A percentile compares a stretch with the other conserved stretches of the same genome.
phyloP scores from a whole-genome alignment of 1,284 basidiomycete genomes.

The Apiotrichum gamsii region DNA sequence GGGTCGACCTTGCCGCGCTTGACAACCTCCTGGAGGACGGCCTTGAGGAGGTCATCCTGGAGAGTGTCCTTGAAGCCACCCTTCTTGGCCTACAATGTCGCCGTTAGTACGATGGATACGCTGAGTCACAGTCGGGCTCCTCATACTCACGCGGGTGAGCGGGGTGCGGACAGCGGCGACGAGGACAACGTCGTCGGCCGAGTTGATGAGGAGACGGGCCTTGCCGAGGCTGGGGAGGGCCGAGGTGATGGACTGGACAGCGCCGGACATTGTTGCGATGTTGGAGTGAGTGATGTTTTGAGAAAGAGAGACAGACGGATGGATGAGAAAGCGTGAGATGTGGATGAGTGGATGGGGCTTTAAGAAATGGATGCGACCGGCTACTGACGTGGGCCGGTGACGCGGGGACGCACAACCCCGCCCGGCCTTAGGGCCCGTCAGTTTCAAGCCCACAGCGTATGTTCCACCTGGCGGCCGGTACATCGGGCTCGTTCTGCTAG shows the following conservation, averaged over 20 bases:
- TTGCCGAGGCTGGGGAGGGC: constrained; percentile 50
- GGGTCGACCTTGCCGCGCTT: constrained; percentile 44
- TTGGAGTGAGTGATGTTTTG: too few species aligned
- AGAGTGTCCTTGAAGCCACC: constrained; percentile 91
- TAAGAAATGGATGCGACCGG: neutral
- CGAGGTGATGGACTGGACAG: constrained; percentile 40
- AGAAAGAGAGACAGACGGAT: neutral
- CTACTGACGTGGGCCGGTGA: too few species aligned
- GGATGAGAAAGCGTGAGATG: constrained; percentile 1
- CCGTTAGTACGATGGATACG: too few species aligned
- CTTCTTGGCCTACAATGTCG: constrained; percentile 60
- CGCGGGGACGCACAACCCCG: too few species aligned
- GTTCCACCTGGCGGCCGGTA: too few species aligned
- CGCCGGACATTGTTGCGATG: constrained; percentile 34
- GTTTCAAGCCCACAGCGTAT: too few species aligned
- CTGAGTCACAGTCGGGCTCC: too few species aligned
- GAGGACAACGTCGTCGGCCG: constrained; percentile 82
- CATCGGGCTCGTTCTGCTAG: too few species aligned
- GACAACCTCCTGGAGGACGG: constrained; percentile 66
- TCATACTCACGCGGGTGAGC: constrained; percentile 71
- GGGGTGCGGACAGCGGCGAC: constrained; percentile 81
- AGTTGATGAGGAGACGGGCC: constrained; percentile 54
- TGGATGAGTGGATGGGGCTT: neutral
- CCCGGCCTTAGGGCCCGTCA: too few species aligned
- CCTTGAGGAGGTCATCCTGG: constrained; percentile 82